Conservation (phyloP, 768 basidiomycete genomes). For the Termitomyces sp. region DNA sequence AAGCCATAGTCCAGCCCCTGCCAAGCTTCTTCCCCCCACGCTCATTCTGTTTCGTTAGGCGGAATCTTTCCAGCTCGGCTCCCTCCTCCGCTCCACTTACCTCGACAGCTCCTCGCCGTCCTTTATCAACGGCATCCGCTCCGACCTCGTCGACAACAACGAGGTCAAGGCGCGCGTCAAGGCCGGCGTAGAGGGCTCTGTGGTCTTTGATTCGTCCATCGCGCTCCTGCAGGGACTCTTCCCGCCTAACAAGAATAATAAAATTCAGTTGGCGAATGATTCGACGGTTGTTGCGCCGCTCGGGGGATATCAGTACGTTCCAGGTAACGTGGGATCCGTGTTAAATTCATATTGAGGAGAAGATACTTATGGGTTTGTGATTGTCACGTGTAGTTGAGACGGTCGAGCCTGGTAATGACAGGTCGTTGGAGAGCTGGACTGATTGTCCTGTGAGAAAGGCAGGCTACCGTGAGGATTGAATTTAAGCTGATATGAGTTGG, state of each 20-base stretch:
- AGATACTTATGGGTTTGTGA: too few species aligned
- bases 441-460: constrained; percentile 38
- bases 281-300: constrained; percentile 68
- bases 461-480: too few species aligned
- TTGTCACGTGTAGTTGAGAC: constrained; percentile 62
- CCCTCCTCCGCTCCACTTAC: constrained; percentile 59
- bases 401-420: constrained; percentile 80
- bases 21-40: not conserved
- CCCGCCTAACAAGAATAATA: constrained; percentile 72
- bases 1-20: constrained; percentile 11
- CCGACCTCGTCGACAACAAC: constrained; percentile 66
- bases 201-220: constrained; percentile 82
- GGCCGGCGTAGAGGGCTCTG: constrained; percentile 78
- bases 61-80: constrained; percentile 64
- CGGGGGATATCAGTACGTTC: constrained; percentile 82
- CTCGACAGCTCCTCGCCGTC: constrained; percentile 60
- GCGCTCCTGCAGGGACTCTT: constrained; percentile 83
- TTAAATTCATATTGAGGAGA: too few species aligned
- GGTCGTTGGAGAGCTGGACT: constrained; percentile 79
- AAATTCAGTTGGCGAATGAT: constrained; percentile 74
- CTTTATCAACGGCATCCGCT: constrained; percentile 59
- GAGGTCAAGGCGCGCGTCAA: constrained; percentile 77
- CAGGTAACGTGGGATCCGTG: too few species aligned
- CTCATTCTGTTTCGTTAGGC: too few species aligned
- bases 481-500: not conserved